Evolutionary conservation across 2,329 filamentous ascomycete species (phyloP), one percentile per base, ranked within the genome.

Genomic region (Colletotrichum lini): DNA sequence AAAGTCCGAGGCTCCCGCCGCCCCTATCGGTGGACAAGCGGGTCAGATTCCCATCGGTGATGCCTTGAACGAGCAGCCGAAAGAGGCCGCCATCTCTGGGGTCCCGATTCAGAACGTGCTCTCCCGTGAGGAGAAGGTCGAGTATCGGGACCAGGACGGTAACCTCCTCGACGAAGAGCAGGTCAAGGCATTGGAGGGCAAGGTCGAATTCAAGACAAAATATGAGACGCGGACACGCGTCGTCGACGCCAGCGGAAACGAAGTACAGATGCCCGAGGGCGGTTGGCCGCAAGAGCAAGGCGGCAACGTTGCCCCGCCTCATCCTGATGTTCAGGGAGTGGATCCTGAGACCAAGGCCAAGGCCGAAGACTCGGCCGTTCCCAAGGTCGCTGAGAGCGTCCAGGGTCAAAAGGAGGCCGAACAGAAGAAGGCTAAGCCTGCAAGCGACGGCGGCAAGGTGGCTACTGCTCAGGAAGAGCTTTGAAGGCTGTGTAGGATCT

Each of bases 151-250:
- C 81, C 94, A 98, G 81, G 88, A 97, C 76, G 96, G 96, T 75
- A 98, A 98, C 78, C 81, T 98, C 42, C 89, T 99, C 42, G 86
- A 96, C 78, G 90, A 93, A 65, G 93, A 95, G 78, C 90, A 98
- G 80, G 95, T 99, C 70, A 90, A 93, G 77, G 90, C 89, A 23
- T 89, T 99, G 42, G 90, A 96, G 81, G 96, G 96, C 77, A 97
- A 98, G 82, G 95, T 98, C 71, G 94, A 94, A 77, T 98, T 99
- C 84, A 92, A 97, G 84, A 98, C 96, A 15, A 93, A 92, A 75
- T 98, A 98, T 80, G 96, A 98, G 86, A 98, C 96, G n/a, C 90
- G 93, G 74, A 98, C 95, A 10, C 92, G 94, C 69, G 83, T 98
- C 67, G 87, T 98, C 50, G 94, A 98, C 81, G 89, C 89, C 63